Evolutionary conservation across 106 monocot genomes (phyloP).

Genomic region (Acorus calamus): DNA sequence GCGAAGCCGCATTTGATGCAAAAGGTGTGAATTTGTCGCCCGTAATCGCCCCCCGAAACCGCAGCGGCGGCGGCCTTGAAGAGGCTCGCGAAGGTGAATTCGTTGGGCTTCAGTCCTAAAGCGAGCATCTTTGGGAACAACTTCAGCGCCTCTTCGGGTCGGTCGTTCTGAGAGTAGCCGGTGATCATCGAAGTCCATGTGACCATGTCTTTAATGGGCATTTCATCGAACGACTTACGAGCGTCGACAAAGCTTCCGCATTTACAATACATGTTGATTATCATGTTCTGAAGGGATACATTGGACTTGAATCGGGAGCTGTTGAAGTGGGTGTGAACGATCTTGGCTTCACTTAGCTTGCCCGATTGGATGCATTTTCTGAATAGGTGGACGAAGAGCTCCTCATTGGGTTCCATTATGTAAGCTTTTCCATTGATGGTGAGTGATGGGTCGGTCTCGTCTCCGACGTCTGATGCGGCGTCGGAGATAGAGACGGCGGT

Average conservation of each 20-base stretch:
- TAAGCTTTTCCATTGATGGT: slow-evolving; percentile 10
- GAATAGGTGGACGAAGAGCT: slow-evolving; percentile 10
- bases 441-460: not conserved
- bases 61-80: slow-evolving; percentile 23
- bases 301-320: slow-evolving; percentile 7
- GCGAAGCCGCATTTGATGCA: slow-evolving; percentile 15
- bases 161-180: slow-evolving; percentile 22
- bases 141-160: slow-evolving; percentile 8
- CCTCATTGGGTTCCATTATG: slow-evolving; percentile 5
- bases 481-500: not conserved
- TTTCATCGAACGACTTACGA: slow-evolving; percentile 20
- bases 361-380: slow-evolving; percentile 12
- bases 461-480: not conserved
- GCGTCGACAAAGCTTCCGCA: slow-evolving; percentile 22
- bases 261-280: slow-evolving; percentile 24
- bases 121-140: slow-evolving; percentile 17
- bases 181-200: slow-evolving; percentile 19
- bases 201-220: slow-evolving; percentile 19
- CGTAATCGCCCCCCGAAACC: not conserved
- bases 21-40: slow-evolving; percentile 13
- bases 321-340: slow-evolving; percentile 7
- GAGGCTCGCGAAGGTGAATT: slow-evolving; percentile 25
- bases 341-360: slow-evolving; percentile 6
- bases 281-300: slow-evolving; percentile 12
- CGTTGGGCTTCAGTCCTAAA: slow-evolving; percentile 8